These are phyloP conservation scores for Arabis alpina DNA, from an alignment of 345 rosid genomes.

Conservation along the genomic window DNA sequence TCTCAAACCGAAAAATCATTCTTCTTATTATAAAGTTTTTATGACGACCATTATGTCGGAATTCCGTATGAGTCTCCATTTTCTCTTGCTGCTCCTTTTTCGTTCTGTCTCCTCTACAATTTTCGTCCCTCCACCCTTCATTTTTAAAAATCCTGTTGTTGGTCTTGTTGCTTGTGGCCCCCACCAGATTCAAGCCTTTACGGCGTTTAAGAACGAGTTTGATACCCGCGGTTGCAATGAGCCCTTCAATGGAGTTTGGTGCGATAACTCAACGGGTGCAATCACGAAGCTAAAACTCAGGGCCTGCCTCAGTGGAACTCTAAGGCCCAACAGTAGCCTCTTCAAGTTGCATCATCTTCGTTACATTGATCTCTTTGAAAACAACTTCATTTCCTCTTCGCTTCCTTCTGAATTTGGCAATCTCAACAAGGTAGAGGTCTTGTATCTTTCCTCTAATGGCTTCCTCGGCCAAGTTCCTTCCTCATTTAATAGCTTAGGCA, in stretches of 20 bases:
- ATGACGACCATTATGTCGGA: background rate
- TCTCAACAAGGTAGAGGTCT: conserved; percentile 25
- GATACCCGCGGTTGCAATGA: conserved; percentile 15
- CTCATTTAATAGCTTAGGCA: background rate
- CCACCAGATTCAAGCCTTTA: conserved; percentile 17
- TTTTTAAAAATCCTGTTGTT: background rate
- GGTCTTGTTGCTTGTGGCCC: conserved; percentile 8
- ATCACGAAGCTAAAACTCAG: background rate
- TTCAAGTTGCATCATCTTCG: conserved; percentile 16
- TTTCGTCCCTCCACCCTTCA: background rate
- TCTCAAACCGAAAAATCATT: background rate
- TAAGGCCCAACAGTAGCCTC: conserved; percentile 27
- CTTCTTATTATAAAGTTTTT: background rate
- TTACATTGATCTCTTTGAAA: background rate
- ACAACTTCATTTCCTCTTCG: conserved; percentile 15
- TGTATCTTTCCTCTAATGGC: background rate
- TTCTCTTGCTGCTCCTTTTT: conserved; percentile 12
- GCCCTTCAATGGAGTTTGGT: background rate
- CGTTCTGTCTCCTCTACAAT: conserved; percentile 2
- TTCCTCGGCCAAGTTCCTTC: conserved; percentile 22
- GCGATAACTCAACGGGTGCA: conserved; percentile 23
- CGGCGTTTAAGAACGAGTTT: conserved; percentile 22
- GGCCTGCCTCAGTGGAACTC: conserved; percentile 12
- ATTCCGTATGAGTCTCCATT: background rate
- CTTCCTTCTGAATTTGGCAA: conserved; percentile 25